A percentile compares a stretch with the other conserved stretches of the same genome.
Evolutionary conservation across 2,329 filamentous ascomycete genomes (phyloP).

Genomic region (Sporothrix mexicana): DNA sequence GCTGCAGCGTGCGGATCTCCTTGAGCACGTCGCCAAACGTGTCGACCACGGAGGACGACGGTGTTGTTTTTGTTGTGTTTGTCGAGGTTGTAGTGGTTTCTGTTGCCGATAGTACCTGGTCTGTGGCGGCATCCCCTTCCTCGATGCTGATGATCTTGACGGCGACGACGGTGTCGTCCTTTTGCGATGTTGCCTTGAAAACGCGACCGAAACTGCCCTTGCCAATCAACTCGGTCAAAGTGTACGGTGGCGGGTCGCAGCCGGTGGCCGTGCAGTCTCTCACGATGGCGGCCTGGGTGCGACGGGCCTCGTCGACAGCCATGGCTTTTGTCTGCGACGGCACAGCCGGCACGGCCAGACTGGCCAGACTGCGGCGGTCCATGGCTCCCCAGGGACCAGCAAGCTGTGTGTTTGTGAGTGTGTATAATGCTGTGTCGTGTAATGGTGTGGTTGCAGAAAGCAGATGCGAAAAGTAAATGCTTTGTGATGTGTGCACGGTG

Average conservation of each 20-base stretch:
- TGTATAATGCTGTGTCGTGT: neutral
- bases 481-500: neutral
- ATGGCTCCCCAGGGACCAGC: neutral
- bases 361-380: conserved; percentile 21
- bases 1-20: conserved; percentile 71
- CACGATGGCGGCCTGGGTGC: conserved; percentile 64
- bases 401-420: neutral
- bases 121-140: neutral
- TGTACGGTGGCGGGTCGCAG: conserved; percentile 63
- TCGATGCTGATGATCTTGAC: conserved; percentile 26
- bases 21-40: conserved; percentile 72
- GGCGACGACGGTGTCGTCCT: neutral
- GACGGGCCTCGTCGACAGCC: conserved; percentile 66
- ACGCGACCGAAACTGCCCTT: conserved; percentile 42
- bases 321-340: conserved; percentile 44
- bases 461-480: no score
- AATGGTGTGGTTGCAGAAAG: neutral
- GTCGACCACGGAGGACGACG: conserved; percentile 59
- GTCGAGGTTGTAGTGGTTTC: neutral
- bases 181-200: neutral
- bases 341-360: conserved; percentile 1
- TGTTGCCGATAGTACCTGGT: neutral
- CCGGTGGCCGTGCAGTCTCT: conserved; percentile 62
- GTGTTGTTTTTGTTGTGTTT: neutral
- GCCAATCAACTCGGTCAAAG: conserved; percentile 68